Evolutionary conservation across 1,284 basidiomycete genomes (phyloP), one percentile per base, ranked within the genome.

Genomic region (Dichomitus squalens): DNA sequence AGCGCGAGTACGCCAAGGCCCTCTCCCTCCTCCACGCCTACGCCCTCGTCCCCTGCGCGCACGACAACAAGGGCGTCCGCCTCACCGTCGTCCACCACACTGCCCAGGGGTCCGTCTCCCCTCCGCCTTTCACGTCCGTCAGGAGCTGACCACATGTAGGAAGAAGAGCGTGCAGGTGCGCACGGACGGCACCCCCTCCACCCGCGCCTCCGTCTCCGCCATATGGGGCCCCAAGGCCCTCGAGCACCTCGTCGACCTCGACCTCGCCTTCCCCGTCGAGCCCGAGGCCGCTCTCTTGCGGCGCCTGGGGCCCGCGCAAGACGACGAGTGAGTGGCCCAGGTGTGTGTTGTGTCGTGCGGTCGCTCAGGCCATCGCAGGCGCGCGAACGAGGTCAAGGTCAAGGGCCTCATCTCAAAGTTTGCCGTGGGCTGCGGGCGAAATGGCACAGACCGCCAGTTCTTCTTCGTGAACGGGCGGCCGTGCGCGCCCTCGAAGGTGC

Each of bases 381-480:
- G 50, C 34, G 48, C 74, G 3, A 81, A 82, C 6, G 68, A 73
- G 9, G 79, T 93, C n/a, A 70, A 73, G 11, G 82, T 95, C 0
- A 79, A 79, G 31, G 95, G 95, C 1, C 75, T 95, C 1, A 83
- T 95, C 33, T 96, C 93, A 5, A 90, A 87, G 65, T 95, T 95
- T 54, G 67, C 80, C 0, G 73, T 84, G 1, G 87, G 86, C 0
- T 82, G 84, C 53, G 96, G 96, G 2, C 77, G 95, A 33, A 81
- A 85, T 1, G 85, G 86, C 11, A 82, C 87, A 0, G 97, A 98
- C 70, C 77, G 96, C 1, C 96, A 98, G 67, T 98, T 92, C 73
- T 94, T 94, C 74, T 99, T 90, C 69, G 81, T 99, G 67, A 99
- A 99, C 67, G 93, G 95, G 0, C 78, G 97, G 31, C 96, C 97